A percentile compares a stretch with the other conserved stretches of the same genome.
These are phyloP conservation scores for Pseudonitzschia multiseries DNA, from an alignment of 108 stramenopile species.

Conservation along the genomic window DNA sequence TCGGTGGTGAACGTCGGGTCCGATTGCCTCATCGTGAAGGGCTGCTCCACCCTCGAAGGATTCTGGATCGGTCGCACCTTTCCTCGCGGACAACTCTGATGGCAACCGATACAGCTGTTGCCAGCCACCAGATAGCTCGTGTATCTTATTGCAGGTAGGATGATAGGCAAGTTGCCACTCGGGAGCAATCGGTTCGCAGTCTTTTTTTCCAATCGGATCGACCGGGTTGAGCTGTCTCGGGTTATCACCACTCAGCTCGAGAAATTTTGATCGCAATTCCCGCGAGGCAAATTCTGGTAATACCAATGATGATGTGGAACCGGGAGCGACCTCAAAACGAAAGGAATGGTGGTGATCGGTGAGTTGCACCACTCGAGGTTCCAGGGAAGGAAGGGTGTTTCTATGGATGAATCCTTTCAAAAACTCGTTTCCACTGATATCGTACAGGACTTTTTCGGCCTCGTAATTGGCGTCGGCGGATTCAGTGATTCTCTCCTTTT, in stretches of 20 bases:
- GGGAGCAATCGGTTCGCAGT: slow-evolving; percentile 42
- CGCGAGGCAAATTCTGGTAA: not conserved
- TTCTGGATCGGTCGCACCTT: not conserved
- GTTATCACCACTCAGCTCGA: not conserved
- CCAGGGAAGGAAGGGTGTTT: not conserved
- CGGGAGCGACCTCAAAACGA: not conserved
- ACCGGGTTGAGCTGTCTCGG: slow-evolving; percentile 8
- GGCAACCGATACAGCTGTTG: not conserved
- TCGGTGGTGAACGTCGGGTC: not conserved
- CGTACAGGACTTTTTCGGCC: not conserved
- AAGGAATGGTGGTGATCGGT: not conserved
- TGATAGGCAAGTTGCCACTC: slow-evolving; percentile 57
- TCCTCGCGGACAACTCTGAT: not conserved
- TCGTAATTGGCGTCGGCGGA: not conserved
- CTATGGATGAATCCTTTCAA: slow-evolving; percentile 4
- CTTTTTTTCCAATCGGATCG: slow-evolving; percentile 46
- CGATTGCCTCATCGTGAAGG: not conserved
- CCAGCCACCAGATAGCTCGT: slow-evolving; percentile 48
- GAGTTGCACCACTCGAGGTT: slow-evolving; percentile 5
- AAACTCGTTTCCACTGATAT: not conserved
- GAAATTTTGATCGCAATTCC: slow-evolving; percentile 4
- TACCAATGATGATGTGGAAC: not conserved
- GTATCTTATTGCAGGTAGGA: slow-evolving; percentile 65
- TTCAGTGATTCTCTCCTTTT: not conserved
- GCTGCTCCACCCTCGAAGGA: not conserved